A percentile compares a stretch with the other conserved stretches of the same genome.
These are phyloP conservation scores for Cyamopsis tetragonoloba DNA, from an alignment of 306 rosid genomes.

Conservation along the genomic window DNA sequence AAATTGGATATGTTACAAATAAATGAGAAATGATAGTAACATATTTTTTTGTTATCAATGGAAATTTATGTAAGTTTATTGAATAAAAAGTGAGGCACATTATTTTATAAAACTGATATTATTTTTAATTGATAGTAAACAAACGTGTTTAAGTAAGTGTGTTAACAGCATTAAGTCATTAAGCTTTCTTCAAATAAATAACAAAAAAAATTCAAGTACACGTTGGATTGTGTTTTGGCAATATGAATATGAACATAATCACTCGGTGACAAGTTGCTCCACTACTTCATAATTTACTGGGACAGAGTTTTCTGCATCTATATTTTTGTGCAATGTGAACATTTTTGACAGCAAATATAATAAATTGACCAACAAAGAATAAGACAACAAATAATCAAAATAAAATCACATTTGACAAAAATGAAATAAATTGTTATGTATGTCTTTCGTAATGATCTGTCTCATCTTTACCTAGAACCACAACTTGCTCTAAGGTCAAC, in stretches of 20 bases:
- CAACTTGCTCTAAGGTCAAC: not conserved
- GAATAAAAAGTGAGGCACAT: too few species aligned
- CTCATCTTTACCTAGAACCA: not conserved
- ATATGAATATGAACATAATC: not conserved
- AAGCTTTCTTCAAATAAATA: not conserved
- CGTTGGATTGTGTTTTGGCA: not conserved
- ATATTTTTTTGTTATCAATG: too few species aligned
- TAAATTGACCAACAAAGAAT: too few species aligned
- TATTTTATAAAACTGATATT: too few species aligned
- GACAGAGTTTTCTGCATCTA: not conserved
- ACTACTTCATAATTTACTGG: not conserved
- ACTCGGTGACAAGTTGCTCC: constrained; percentile 10
- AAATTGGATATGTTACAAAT: too few species aligned
- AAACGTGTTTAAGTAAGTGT: too few species aligned
- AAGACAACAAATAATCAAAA: too few species aligned
- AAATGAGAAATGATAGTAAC: too few species aligned
- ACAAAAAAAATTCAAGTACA: not conserved
- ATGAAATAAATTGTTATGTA: not conserved
- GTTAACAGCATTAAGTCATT: too few species aligned
- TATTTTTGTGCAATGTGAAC: constrained; percentile 2
- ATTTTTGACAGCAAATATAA: not conserved
- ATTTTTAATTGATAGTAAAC: too few species aligned
- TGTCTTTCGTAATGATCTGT: not conserved
- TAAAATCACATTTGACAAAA: not conserved
- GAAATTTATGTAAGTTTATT: too few species aligned